Base-by-base conservation (phyloP, 345 rosid genomes). In the Pistacia atlantica region DNA sequence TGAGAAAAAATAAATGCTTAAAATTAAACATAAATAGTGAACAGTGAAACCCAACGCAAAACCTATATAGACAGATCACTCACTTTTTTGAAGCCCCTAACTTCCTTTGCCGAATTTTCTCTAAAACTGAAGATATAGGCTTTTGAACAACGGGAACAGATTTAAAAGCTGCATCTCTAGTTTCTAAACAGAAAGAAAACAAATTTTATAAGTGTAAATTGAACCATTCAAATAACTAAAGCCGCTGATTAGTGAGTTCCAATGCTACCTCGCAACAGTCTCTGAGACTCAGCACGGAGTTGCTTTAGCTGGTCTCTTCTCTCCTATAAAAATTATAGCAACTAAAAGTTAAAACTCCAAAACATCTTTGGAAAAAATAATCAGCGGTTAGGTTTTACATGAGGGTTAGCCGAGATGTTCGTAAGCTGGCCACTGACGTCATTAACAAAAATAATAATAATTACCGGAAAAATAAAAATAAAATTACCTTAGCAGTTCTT, bases 221-320 rank as follows among this genome's bases (percentile, higher is more conserved):
- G 10, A 74, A 63, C 49, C 62, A 74, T 46, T 4, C 65, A 76
- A 33, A 64, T 55, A 67, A 55, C 16, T 64, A 13, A 71, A 11
- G 62, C 55, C 58, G 54, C 16, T 1, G 58, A 45, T 16, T 46
- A 48, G 28, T 28, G 20, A 35, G 42, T 35, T 37, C 35, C 51
- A 14, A 16, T 35, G 37, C 2, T 85, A 93, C 98, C 98, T 83
- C 98, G 91, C 75, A 93, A 79, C 65, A 95, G 83, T 80, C 93
- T 93, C 89, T 95, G 98, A 54, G 94, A 90, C 81, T 92, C 97
- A 48, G 87, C 88, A 58, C 86, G 93, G 46, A 92, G 93, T 78
- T 92, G 89, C 74, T 80, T 80, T 54, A 91, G 85, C 56, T 81
- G 78, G n/a, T 83, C 84, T 80, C 89, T 90, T 81, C 96, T 87